These are phyloP conservation scores for Fusarium heterosporum DNA, from an alignment of 2,329 filamentous ascomycete species.

Conservation along the genomic window DNA sequence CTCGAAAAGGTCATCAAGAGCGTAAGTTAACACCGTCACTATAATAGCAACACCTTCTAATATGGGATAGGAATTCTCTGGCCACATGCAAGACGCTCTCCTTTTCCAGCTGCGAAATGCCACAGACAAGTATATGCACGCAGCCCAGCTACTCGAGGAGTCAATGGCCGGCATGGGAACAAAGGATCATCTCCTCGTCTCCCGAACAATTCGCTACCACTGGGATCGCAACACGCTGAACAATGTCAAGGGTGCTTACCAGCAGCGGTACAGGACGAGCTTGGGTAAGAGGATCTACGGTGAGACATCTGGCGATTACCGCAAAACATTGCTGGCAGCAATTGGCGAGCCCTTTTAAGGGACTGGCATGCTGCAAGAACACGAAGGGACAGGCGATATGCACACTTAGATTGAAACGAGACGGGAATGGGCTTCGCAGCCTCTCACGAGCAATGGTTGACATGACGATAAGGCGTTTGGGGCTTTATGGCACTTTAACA, in stretches of 20 bases:
- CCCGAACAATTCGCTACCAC: slow-evolving; percentile 82
- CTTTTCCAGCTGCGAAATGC: slow-evolving; percentile 82
- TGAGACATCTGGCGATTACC: slow-evolving; percentile 89
- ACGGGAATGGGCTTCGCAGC: slow-evolving; percentile 15
- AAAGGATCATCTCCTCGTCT: slow-evolving; percentile 82
- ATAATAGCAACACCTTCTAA: not conserved
- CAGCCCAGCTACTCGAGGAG: slow-evolving; percentile 84
- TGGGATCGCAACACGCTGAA: slow-evolving; percentile 83
- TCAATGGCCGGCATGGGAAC: slow-evolving; percentile 90
- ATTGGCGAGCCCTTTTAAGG: slow-evolving; percentile 59
- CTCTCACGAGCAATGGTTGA: slow-evolving; percentile 24
- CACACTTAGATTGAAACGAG: slow-evolving; percentile 4
- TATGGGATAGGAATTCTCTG: slow-evolving; percentile 76
- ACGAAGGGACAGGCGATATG: not conserved
- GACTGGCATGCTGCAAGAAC: not conserved
- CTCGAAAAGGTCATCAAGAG: slow-evolving; percentile 80
- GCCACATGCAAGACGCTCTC: slow-evolving; percentile 90
- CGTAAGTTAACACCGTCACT: slow-evolving; percentile 54
- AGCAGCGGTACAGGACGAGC: slow-evolving; percentile 74
- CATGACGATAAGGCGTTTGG: slow-evolving; percentile 35
- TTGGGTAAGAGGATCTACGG: slow-evolving; percentile 77
- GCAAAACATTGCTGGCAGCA: slow-evolving; percentile 79
- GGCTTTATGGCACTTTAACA: slow-evolving; percentile 21
- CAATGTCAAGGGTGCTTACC: slow-evolving; percentile 82
- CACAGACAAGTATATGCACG: slow-evolving; percentile 83